Percentiles rank a stretch among this genome's conserved stretches.
phyloP scores from a whole-genome alignment of 1,284 basidiomycete species.

The Testicularia cyperi region DNA sequence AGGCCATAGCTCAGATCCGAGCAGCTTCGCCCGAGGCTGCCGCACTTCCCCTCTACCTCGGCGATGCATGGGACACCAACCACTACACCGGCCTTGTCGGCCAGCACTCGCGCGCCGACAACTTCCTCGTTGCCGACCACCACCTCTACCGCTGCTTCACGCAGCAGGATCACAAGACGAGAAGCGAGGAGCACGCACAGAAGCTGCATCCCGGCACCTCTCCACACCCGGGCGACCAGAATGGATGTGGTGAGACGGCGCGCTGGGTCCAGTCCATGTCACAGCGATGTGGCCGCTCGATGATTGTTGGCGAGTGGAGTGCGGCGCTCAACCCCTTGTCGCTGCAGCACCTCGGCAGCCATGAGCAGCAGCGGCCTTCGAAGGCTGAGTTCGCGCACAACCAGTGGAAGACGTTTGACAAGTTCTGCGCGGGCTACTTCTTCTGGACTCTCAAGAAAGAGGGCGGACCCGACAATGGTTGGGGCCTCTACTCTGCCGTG shows the following conservation, averaged over 20 bases:
- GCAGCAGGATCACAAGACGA: conserved; percentile 66
- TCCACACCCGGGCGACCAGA: conserved; percentile 13
- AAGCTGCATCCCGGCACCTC: conserved; percentile 32
- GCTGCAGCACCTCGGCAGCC: conserved; percentile 59
- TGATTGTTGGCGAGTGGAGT: conserved; percentile 78
- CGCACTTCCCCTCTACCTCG: conserved; percentile 65
- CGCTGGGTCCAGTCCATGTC: conserved; percentile 43
- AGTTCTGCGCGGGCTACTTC: conserved; percentile 73
- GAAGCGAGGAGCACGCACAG: conserved; percentile 66
- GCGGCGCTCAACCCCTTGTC: conserved; percentile 74
- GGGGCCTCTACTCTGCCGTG: conserved; percentile 74
- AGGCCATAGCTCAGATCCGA: conserved; percentile 68
- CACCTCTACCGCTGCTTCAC: conserved; percentile 85
- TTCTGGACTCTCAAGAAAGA: conserved; percentile 88
- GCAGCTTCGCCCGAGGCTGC: conserved; percentile 19
- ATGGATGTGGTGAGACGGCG: conserved; percentile 34
- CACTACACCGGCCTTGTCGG: conserved; percentile 68
- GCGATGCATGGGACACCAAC: conserved; percentile 76
- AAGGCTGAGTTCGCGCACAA: conserved; percentile 66
- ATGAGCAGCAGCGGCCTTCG: conserved; percentile 63
- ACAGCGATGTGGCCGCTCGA: conserved; percentile 64
- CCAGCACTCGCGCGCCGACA: conserved; percentile 30
- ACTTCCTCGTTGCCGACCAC: conserved; percentile 73
- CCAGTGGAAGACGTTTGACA: conserved; percentile 72
- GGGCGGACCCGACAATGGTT: conserved; percentile 71